phyloP scores from a whole-genome alignment of 2,329 filamentous ascomycete species.

The Orbilia javanica region DNA sequence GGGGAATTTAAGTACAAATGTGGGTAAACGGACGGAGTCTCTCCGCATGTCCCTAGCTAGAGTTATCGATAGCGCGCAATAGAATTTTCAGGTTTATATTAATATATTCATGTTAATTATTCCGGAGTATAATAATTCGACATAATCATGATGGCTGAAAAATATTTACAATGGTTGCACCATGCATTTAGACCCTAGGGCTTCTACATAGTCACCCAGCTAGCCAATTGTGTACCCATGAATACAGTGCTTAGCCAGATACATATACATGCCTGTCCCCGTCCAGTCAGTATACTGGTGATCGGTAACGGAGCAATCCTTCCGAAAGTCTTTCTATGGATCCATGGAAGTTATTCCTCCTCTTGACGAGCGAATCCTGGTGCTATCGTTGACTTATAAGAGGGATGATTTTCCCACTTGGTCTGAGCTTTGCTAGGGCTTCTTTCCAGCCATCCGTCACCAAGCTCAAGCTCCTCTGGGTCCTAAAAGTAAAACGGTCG shows the following conservation, averaged over 20 bases:
- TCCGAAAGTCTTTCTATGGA: constrained; percentile 4
- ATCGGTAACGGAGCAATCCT: constrained; percentile 39
- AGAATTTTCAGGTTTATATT: not conserved
- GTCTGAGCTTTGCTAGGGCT: not conserved
- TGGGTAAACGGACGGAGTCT: constrained; percentile 44
- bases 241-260: not conserved
- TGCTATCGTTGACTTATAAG: constrained; percentile 8
- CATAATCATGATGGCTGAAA: not conserved
- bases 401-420: not conserved
- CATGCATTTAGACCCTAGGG: not conserved
- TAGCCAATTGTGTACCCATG: not conserved
- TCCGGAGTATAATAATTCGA: not conserved
- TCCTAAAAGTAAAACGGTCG: not conserved
- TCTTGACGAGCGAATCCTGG: not conserved
- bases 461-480: not conserved
- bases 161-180: not conserved
- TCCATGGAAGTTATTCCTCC: constrained; percentile 1
- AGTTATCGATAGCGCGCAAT: constrained; percentile 10
- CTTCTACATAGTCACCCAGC: constrained; percentile 4
- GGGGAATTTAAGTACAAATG: not conserved
- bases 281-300: not conserved
- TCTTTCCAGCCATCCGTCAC: not conserved
- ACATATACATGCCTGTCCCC: not conserved
- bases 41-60: constrained; percentile 1
- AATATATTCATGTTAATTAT: not conserved